These are phyloP conservation scores for Neopestalotiopsis sp. DNA, from an alignment of 2,329 filamentous ascomycete species.

Conservation along the genomic window DNA sequence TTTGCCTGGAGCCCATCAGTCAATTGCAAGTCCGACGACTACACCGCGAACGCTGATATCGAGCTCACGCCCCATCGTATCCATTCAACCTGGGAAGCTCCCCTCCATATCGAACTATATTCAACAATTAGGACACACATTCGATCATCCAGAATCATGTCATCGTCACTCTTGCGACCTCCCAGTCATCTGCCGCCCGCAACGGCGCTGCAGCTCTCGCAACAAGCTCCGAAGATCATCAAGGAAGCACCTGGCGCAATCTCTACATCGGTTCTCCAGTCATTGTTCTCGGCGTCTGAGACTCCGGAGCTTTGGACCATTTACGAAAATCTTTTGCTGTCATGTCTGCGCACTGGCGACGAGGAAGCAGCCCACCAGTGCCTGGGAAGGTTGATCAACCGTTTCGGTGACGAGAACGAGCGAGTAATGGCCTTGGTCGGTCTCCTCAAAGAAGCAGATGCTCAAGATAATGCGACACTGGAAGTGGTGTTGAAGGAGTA, in stretches of 20 bases:
- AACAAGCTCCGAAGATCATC: slow-evolving; percentile 64
- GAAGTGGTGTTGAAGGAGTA: slow-evolving; percentile 78
- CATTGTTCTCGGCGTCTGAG: slow-evolving; percentile 66
- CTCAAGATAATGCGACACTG: slow-evolving; percentile 68
- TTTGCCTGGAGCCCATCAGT: no score
- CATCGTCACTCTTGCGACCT: slow-evolving; percentile 59
- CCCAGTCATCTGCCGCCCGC: slow-evolving; percentile 61
- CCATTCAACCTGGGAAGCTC: background rate
- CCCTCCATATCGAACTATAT: background rate
- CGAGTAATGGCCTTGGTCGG: slow-evolving; percentile 84
- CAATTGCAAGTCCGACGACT: no score
- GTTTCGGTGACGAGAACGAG: slow-evolving; percentile 87
- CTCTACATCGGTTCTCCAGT: slow-evolving; percentile 58
- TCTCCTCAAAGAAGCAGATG: slow-evolving; percentile 83
- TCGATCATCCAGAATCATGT: slow-evolving; percentile 13
- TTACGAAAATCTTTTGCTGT: slow-evolving; percentile 86
- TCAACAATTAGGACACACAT: slow-evolving; percentile 27
- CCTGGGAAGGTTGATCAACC: slow-evolving; percentile 74
- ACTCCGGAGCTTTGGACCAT: slow-evolving; percentile 81
- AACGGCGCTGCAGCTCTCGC: slow-evolving; percentile 63
- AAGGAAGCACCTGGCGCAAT: slow-evolving; percentile 58
- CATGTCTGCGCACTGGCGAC: slow-evolving; percentile 85
- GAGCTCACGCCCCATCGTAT: background rate
- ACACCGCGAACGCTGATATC: background rate
- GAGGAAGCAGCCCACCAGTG: slow-evolving; percentile 77